These are phyloP conservation scores for Leccinum pachyderme DNA, from an alignment of 1,284 basidiomycete species.

Conservation along the genomic window DNA sequence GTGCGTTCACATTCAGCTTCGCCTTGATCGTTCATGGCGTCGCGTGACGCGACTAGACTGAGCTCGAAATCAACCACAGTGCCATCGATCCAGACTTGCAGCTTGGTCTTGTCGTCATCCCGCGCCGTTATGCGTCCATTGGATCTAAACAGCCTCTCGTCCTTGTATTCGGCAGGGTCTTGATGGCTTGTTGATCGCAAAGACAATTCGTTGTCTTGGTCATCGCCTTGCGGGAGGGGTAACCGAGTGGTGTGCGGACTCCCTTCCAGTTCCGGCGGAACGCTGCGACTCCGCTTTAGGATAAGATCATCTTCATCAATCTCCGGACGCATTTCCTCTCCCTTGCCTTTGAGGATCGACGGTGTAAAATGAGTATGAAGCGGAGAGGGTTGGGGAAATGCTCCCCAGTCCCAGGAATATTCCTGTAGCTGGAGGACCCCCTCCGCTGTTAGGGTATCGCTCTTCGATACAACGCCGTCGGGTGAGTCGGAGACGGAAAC, in stretches of 20 bases:
- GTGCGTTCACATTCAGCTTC: constrained; percentile 49
- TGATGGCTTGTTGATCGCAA: not conserved
- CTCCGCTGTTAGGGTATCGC: constrained; percentile 7
- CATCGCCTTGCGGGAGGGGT: constrained; percentile 35
- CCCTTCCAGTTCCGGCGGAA: constrained; percentile 51
- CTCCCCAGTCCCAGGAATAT: constrained; percentile 86
- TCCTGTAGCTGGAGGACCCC: constrained; percentile 42
- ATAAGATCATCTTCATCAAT: constrained; percentile 28
- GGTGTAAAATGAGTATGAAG: constrained; percentile 52
- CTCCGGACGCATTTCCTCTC: constrained; percentile 17
- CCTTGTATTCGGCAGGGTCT: constrained; percentile 3
- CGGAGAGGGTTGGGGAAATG: constrained; percentile 76
- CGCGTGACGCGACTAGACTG: constrained; percentile 44
- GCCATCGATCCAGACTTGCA: constrained; percentile 57
- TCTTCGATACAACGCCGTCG: constrained; percentile 11
- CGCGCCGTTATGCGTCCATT: constrained; percentile 53
- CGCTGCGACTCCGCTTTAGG: constrained; percentile 48
- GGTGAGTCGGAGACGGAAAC: constrained; percentile 27
- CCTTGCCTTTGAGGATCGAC: constrained; percentile 21
- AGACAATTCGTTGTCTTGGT: constrained; percentile 24
- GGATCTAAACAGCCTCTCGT: constrained; percentile 39
- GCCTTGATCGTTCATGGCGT: constrained; percentile 39
- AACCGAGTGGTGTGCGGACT: constrained; percentile 37
- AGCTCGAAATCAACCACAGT: constrained; percentile 59
- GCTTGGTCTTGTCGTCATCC: constrained; percentile 49